Evolutionary conservation across 305 asterid genomes (phyloP).

Genomic region (Ajuga reptans): DNA sequence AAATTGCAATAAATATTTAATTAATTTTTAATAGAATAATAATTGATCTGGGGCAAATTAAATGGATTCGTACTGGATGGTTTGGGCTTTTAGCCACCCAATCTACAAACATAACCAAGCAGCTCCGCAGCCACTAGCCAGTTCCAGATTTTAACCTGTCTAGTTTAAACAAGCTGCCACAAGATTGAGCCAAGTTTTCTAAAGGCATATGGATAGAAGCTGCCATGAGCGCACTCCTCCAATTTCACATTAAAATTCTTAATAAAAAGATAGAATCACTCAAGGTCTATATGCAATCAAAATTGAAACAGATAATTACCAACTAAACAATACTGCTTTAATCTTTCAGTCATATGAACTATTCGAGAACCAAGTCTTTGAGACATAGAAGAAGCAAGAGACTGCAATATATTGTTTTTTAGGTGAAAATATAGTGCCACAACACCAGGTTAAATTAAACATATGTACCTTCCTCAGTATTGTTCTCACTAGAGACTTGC

Average conservation of each 20-base stretch:
- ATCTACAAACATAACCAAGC: background rate
- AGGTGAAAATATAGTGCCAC: background rate
- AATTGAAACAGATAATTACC: background rate
- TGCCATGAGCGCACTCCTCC: background rate
- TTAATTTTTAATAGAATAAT: background rate
- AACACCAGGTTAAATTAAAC: background rate
- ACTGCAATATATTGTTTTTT: conserved; percentile 3
- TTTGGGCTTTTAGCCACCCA: background rate
- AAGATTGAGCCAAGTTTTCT: background rate
- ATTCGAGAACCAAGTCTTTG: conserved; percentile 10
- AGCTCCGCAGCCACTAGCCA: background rate
- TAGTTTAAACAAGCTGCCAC: background rate
- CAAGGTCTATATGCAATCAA: background rate
- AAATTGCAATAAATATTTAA: background rate
- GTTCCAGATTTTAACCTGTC: background rate
- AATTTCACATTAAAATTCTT: background rate
- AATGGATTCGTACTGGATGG: background rate
- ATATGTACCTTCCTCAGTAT: conserved; percentile 62
- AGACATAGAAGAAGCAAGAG: conserved; percentile 17
- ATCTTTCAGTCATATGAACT: background rate
- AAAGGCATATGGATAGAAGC: background rate
- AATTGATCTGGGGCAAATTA: background rate
- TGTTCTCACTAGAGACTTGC: conserved; percentile 45
- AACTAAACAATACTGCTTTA: background rate
- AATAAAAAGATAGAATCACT: background rate